Evolutionary conservation across 345 rosid genomes (phyloP), one percentile per base, ranked within the genome.

Genomic region (Chamaenerion angustifolium): DNA sequence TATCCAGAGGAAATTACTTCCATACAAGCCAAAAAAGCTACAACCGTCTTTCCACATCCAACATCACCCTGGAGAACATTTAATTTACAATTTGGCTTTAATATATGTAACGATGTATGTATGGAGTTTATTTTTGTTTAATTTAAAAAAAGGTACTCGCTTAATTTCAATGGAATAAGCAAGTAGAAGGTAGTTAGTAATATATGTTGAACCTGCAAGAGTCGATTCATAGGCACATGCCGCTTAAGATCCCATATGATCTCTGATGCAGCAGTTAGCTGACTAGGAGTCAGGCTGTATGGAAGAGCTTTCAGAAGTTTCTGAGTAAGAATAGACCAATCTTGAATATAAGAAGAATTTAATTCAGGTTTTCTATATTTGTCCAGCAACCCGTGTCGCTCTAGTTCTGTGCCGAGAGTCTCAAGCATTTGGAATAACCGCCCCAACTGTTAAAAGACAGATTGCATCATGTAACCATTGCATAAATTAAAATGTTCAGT

Each of bases 1-100:
- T 76, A 84, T 55, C 98, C 98, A 62, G 85, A 72, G 57, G 76
- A 82, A 73, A 82, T 65, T 53, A 92, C 98, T 72, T 87, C 98
- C 94, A 87, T 82, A 58, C 96, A 92, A 23, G 98, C 93, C 72
- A 92, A 70, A 69, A 92, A 92, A 54, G 98, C 95, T 11, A 92
- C 90, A 18, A 77, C 83, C 6, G 98, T 92, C 79, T 92, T 92
- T 48, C 98, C 95, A 64, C 98, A 92, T 56, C 98, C 98, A 62
- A 92, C 95, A 58, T 92, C 96, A 49, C 96, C 98, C 96, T 92
- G 65, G 23, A 69, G 47, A 46, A 52, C 49, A 69, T 55, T 15
- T 42, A n/a, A n/a, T n/a, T n/a, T n/a, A n/a, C n/a, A n/a, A n/a
- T n/a, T n/a, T n/a, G n/a, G n/a, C n/a, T n/a, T n/a, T n/a, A n/a